These are phyloP conservation scores for Zalaria obscura DNA, from an alignment of 2,329 filamentous ascomycete genomes.

Conservation along the genomic window DNA sequence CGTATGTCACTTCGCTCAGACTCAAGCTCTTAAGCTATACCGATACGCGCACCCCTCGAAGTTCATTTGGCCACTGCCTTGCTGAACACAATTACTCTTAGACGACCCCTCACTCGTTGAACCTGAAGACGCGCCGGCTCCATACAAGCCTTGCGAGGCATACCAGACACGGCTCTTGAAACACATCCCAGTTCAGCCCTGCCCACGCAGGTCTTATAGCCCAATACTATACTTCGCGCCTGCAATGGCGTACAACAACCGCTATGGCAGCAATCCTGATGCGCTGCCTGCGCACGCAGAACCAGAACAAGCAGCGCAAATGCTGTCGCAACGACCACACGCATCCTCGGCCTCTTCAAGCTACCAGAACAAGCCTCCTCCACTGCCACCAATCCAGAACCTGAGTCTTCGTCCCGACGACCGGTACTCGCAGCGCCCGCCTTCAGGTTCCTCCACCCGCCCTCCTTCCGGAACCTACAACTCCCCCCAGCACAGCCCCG, in stretches of 20 bases:
- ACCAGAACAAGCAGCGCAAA: slow-evolving; percentile 43
- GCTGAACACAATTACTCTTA: too few relatives aligned
- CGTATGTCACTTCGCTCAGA: too few relatives aligned
- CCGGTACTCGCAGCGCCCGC: slow-evolving; percentile 13
- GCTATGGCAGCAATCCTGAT: slow-evolving; percentile 67
- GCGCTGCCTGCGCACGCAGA: slow-evolving; percentile 82
- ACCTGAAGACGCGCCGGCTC: too few relatives aligned
- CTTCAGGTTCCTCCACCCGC: background rate
- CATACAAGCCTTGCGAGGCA: too few relatives aligned
- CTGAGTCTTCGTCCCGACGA: slow-evolving; percentile 20
- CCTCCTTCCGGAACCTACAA: slow-evolving; percentile 9
- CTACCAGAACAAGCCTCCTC: slow-evolving; percentile 30
- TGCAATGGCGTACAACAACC: slow-evolving; percentile 83
- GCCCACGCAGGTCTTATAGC: too few relatives aligned
- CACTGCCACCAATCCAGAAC: slow-evolving; percentile 21
- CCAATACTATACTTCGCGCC: background rate
- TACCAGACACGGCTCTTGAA: too few relatives aligned
- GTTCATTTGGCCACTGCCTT: too few relatives aligned
- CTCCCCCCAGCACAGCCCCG: slow-evolving; percentile 11
- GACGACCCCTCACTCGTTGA: too few relatives aligned
- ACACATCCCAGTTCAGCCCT: too few relatives aligned
- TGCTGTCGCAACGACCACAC: slow-evolving; percentile 17
- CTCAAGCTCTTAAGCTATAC: too few relatives aligned
- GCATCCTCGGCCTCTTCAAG: slow-evolving; percentile 16
- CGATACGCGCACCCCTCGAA: too few relatives aligned